Evolutionary conservation across 148 eudicot species (phyloP).

Genomic region (Heliosperma pusillum): DNA sequence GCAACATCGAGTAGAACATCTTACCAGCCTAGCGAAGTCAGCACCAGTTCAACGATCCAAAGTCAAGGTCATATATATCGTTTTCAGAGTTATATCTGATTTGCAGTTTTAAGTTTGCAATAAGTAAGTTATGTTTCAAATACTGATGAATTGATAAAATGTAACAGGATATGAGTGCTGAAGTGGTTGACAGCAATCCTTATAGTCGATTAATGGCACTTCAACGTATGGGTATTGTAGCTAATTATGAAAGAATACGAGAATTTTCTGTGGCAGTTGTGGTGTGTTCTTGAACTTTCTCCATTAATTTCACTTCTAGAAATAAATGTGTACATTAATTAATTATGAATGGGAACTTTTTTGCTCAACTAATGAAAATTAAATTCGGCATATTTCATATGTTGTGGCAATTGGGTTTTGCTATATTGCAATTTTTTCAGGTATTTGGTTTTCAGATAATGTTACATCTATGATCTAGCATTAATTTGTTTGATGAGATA

Average conservation of each 20-base stretch:
- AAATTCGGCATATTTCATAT: not conserved
- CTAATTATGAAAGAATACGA: slow-evolving; percentile 93
- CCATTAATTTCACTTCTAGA: not conserved
- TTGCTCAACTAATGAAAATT: not conserved
- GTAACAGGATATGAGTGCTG: slow-evolving; percentile 91
- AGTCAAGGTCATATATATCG: slow-evolving; percentile 55
- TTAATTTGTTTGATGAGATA: not conserved
- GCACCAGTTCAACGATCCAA: slow-evolving; percentile 58
- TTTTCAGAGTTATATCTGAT: not conserved
- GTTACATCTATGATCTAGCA: not conserved
- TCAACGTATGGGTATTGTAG: slow-evolving; percentile 96
- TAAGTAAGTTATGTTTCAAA: not conserved
- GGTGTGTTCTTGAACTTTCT: slow-evolving; percentile 49
- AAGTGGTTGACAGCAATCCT: slow-evolving; percentile 95
- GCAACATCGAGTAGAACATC: slow-evolving; percentile 53
- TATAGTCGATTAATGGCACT: slow-evolving; percentile 98
- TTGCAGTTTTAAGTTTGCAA: not conserved
- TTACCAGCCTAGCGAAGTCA: slow-evolving; percentile 49
- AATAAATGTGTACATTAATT: not conserved
- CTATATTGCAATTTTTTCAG: not conserved
- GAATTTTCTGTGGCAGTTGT: slow-evolving; percentile 92
- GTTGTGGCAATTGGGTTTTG: slow-evolving; percentile 1
- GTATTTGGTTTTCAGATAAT: not conserved
- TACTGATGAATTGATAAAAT: slow-evolving; percentile 20
- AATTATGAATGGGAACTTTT: not conserved